Evolutionary conservation across 805 yeast species (phyloP).

Genomic region (Yamadazyma ubonensis): DNA sequence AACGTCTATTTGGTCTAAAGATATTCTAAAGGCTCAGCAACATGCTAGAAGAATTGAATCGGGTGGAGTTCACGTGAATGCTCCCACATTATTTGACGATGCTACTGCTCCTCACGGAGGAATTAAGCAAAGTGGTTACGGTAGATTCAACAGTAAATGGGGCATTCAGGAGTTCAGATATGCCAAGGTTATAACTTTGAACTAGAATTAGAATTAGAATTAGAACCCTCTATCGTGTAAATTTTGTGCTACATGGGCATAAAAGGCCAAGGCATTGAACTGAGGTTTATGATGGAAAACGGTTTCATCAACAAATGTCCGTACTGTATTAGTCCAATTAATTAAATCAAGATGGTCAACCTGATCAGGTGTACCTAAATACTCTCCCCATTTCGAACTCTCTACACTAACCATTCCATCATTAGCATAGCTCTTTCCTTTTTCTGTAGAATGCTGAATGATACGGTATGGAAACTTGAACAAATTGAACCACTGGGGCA

Average conservation of each 20-base stretch:
- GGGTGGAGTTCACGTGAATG: conserved; percentile 43
- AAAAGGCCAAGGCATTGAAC: conserved; percentile 68
- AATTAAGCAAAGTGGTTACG: conserved; percentile 37
- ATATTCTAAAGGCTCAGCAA: conserved; percentile 32
- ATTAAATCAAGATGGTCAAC: conserved; percentile 86
- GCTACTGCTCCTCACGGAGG: conserved; percentile 48
- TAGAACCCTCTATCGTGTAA: conserved; percentile 59
- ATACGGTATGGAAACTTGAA: conserved; percentile 66
- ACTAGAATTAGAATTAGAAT: too few species aligned
- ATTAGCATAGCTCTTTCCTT: conserved; percentile 47
- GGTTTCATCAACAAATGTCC: conserved; percentile 34
- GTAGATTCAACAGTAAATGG: conserved; percentile 41
- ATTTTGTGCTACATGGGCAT: conserved; percentile 63
- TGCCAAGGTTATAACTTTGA: conserved; percentile 34
- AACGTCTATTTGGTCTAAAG: conserved; percentile 41
- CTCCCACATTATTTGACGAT: conserved; percentile 34
- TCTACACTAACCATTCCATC: conserved; percentile 84
- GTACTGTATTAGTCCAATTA: conserved; percentile 68
- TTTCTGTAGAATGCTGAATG: conserved; percentile 35
- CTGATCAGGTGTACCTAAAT: conserved; percentile 71
- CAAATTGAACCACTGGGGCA: conserved; percentile 60
- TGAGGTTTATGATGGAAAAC: conserved; percentile 33
- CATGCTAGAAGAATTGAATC: conserved; percentile 34
- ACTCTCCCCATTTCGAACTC: conserved; percentile 82
- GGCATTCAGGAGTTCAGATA: conserved; percentile 43